Base-by-base conservation (phyloP, 441 rosid species). In the Gossypium lobatum region DNA sequence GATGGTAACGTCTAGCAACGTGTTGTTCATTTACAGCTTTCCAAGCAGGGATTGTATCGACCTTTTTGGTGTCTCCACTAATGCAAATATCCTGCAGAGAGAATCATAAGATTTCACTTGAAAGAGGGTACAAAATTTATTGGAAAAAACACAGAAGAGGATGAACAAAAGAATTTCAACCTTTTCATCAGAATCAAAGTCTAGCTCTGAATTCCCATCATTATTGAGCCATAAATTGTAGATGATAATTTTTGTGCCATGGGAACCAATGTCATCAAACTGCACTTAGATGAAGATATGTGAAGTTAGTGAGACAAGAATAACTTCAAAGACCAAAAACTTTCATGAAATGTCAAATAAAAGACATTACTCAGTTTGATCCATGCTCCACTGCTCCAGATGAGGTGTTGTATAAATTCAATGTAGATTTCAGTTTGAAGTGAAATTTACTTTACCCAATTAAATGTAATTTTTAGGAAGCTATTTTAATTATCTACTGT, bases 201-300 rank as follows among this genome's bases (percentile, higher is more conserved):
- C 97, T 67, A 95, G 85, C 84, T 95, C 99, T 84, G 82, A 3
- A 39, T 77, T 83, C 45, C 89, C 92, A 55, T 86, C 92, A 42
- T 89, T 85, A 79, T 73, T 86, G 75, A 80, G 80, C 99, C 99
- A 95, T 75, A 95, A 73, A 81, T 95, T 95, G 80, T 93, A 95
- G 73, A 95, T 80, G 21, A 93, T 81, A 77, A 95, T 81, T 85
- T 91, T 95, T 64, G 99, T 95, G 66, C 98, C 99, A 86, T 87
- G 96, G 3, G 83, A 28, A 55, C 90, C 92, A 73, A 95, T 71
- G 78, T 89, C 87, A 63, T 90, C 88, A 85, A 91, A 90, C 99
- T 95, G 96, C 83, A 75, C 75, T 68, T 25, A 76, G 52, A 70
- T 52, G n/a, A 55, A 69, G 59, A 48, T 48, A 23, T 26, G 17